Evolutionary conservation across 306 rosid genomes (phyloP), one percentile per base, ranked within the genome.

Genomic region (Herpetospermum pedunculosum): DNA sequence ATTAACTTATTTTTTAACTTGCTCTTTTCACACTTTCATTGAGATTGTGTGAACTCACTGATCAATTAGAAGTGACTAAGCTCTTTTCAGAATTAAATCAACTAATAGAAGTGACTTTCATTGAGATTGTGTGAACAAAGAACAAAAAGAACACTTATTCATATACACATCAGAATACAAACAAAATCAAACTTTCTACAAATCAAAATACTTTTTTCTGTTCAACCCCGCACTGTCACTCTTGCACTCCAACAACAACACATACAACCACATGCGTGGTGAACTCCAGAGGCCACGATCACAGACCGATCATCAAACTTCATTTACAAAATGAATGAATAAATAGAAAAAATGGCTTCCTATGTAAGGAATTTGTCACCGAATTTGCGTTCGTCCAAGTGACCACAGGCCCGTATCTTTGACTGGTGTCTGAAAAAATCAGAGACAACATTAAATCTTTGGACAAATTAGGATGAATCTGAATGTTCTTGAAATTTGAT

Each of bases 351-450:
- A 37, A 40, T 4, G 44, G 71, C 47, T 55, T 71, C 38, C 52
- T 23, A 21, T 40, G 32, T 15, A 30, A 65, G 49, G n/a, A 23
- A 13, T 1, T n/a, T 10, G 19, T 67, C 73, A 88, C 63, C 97
- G 81, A 76, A 91, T 94, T 54, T 86, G 92, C 53, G 98, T 89
- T 54, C 97, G 77, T 53, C 99, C 99, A 0, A 89, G 77, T 23
- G 99, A 94, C 99, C 99, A 94, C 46, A 94, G 87, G 18, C 96
- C 96, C 25, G 96, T 85, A 78, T 94, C 97, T 74, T 84, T 89
- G 54, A 92, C 95, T 43, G 92, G 87, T 73, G 97, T 73, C 99
- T 94, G 85, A 43, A 76, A 73, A 76, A 76, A 60, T 9, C 11
- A n/a, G 15, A 25, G 34, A 15, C 48, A 32, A 6, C 3, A 4